These are phyloP conservation scores for Aphanomyces euteiches DNA, from an alignment of 352 stramenopile species.

Conservation along the genomic window DNA sequence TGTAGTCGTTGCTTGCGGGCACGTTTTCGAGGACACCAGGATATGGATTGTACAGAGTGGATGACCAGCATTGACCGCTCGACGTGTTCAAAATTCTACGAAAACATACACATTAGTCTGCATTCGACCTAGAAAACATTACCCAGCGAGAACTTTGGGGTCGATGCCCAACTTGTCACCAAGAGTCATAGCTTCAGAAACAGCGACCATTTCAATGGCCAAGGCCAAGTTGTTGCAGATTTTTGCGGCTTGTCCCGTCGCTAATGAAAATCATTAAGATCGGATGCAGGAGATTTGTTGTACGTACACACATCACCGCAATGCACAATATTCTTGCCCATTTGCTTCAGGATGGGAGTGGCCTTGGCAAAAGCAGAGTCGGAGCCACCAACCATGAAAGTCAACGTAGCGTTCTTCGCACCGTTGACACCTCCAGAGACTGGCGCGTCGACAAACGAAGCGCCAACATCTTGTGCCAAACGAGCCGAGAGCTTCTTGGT, in stretches of 20 bases:
- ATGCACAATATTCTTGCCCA: constrained; percentile 94
- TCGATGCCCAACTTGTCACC: constrained; percentile 94
- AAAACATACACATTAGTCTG: not conserved
- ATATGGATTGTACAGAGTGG: constrained; percentile 94
- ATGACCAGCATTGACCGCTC: constrained; percentile 95
- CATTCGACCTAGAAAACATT: constrained; percentile 13
- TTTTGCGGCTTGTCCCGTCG: constrained; percentile 88
- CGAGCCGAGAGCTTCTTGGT: constrained; percentile 80
- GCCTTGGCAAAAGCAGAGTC: constrained; percentile 57
- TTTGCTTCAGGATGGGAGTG: constrained; percentile 81
- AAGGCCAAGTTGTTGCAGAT: constrained; percentile 98
- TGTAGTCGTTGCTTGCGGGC: constrained; percentile 83
- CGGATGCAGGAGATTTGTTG: constrained; percentile 16
- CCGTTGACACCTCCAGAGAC: constrained; percentile 95
- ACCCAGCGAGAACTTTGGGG: constrained; percentile 86
- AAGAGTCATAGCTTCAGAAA: constrained; percentile 96
- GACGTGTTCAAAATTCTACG: constrained; percentile 95
- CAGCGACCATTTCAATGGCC: constrained; percentile 95
- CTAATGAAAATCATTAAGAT: constrained; percentile 35
- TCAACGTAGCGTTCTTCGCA: constrained; percentile 93
- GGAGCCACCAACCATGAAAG: constrained; percentile 95
- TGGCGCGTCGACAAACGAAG: constrained; percentile 91
- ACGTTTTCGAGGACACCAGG: constrained; percentile 89
- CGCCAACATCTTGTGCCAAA: constrained; percentile 51
- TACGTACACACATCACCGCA: constrained; percentile 86